phyloP scores from a whole-genome alignment of 768 basidiomycete species.

The Suillus subluteus region DNA sequence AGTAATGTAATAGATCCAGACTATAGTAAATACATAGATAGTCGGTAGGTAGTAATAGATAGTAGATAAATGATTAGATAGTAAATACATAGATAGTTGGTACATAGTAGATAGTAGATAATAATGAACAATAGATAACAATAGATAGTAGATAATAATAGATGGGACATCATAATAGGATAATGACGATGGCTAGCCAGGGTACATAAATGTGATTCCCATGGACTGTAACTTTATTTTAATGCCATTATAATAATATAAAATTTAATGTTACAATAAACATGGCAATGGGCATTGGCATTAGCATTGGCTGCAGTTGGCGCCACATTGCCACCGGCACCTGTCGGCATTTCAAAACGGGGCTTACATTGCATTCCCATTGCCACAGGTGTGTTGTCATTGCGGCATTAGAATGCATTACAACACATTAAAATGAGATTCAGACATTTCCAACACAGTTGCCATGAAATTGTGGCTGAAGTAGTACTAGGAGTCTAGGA shows the following conservation, averaged over 20 bases:
- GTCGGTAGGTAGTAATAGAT: too few relatives aligned
- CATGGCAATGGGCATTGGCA: neutral
- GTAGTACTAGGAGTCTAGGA: too few relatives aligned
- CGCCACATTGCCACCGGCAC: neutral
- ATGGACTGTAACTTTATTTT: neutral
- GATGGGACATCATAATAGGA: neutral
- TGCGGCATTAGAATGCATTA: neutral
- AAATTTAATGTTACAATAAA: neutral
- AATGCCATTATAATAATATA: neutral
- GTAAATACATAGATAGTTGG: too few relatives aligned
- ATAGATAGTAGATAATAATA: neutral
- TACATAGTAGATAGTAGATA: neutral
- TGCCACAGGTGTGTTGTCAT: neutral
- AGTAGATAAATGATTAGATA: too few relatives aligned
- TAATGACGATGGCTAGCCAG: neutral
- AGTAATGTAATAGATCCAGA: too few relatives aligned
- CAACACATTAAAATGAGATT: neutral
- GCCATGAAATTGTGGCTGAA: too few relatives aligned
- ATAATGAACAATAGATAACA: neutral
- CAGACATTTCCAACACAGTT: neutral
- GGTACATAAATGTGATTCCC: neutral
- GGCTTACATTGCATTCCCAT: neutral
- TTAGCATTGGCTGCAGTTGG: neutral
- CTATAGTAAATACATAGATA: too few relatives aligned
- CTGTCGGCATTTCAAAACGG: neutral